A percentile compares a stretch with the other conserved stretches of the same genome.
phyloP scores from a whole-genome alignment of 1,139 yeast species.

The Sugiyamaella sp. region DNA sequence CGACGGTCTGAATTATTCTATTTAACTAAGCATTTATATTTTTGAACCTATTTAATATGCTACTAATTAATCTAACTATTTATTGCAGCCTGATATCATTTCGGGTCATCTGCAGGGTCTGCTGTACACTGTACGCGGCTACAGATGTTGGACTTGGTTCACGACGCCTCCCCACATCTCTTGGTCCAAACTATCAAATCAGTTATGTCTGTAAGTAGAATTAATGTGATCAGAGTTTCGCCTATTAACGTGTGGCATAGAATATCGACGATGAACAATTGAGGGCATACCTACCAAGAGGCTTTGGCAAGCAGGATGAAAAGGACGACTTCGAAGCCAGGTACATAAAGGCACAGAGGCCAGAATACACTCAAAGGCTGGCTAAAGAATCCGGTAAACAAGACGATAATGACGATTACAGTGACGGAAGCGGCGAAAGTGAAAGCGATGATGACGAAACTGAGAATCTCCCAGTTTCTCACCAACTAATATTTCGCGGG shows the following conservation, averaged over 20 bases:
- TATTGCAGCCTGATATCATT: too few relatives aligned
- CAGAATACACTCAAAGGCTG: constrained; percentile 26
- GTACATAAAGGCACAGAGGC: constrained; percentile 25
- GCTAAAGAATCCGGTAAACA: constrained; percentile 6
- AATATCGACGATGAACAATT: constrained; percentile 11
- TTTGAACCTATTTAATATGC: too few relatives aligned
- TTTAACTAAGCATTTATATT: too few relatives aligned
- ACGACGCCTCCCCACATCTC: neutral
- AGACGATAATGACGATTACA: constrained; percentile 8
- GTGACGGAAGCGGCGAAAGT: constrained; percentile 22
- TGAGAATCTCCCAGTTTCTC: constrained; percentile 40
- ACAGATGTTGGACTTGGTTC: too few relatives aligned
- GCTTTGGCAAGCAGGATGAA: constrained; percentile 27
- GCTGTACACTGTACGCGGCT: neutral
- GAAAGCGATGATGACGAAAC: constrained; percentile 36
- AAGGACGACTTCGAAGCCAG: constrained; percentile 22
- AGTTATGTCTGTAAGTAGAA: constrained; percentile 15
- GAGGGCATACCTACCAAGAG: constrained; percentile 22
- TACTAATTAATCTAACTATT: neutral
- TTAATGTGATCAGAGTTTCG: neutral
- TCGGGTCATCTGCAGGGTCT: constrained; percentile 2
- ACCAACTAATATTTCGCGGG: constrained; percentile 37
- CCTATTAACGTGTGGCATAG: too few relatives aligned
- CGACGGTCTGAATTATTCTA: constrained; percentile 1
- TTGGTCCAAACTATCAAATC: too few relatives aligned